Percentiles rank a stretch among this genome's conserved stretches.
Evolutionary conservation across 805 yeast species (phyloP).

Genomic region (Priceomyces medius): DNA sequence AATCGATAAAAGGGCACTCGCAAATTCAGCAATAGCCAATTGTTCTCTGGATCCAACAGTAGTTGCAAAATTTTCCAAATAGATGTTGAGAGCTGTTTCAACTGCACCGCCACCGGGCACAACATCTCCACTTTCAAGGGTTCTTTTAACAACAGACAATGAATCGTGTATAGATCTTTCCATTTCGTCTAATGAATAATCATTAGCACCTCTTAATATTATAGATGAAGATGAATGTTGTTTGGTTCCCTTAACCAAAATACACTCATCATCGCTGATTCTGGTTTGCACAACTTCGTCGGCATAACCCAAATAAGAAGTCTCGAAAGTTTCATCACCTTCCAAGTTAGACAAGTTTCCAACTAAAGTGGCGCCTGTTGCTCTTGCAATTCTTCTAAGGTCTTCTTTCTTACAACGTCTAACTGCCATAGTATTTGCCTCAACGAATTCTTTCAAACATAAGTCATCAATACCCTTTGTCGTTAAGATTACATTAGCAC

Average conservation of each 20-base stretch:
- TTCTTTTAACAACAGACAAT: conserved; percentile 89
- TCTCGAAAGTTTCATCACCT: conserved; percentile 90
- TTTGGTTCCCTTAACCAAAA: conserved; percentile 82
- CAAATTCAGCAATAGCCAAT: conserved; percentile 96
- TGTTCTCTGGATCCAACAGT: conserved; percentile 97
- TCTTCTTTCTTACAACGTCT: conserved; percentile 98
- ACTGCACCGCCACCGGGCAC: conserved; percentile 99
- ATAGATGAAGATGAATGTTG: conserved; percentile 91
- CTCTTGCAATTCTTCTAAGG: conserved; percentile 92
- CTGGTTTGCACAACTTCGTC: conserved; percentile 87
- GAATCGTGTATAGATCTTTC: conserved; percentile 96
- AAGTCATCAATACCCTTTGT: conserved; percentile 95
- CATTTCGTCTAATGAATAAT: conserved; percentile 96
- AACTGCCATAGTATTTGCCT: conserved; percentile 90
- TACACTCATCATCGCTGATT: conserved; percentile 96
- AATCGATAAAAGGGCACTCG: conserved; percentile 80
- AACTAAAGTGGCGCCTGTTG: conserved; percentile 93
- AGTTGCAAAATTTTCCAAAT: conserved; percentile 94
- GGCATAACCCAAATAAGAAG: conserved; percentile 82
- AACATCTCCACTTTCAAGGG: conserved; percentile 88
- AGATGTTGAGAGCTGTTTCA: conserved; percentile 92
- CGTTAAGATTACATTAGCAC: conserved; percentile 90
- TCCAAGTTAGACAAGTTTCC: conserved; percentile 88
- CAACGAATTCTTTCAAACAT: conserved; percentile 87
- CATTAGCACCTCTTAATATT: conserved; percentile 92